Evolutionary conservation across 306 rosid species (phyloP).

Genomic region (Vigna unguiculata): DNA sequence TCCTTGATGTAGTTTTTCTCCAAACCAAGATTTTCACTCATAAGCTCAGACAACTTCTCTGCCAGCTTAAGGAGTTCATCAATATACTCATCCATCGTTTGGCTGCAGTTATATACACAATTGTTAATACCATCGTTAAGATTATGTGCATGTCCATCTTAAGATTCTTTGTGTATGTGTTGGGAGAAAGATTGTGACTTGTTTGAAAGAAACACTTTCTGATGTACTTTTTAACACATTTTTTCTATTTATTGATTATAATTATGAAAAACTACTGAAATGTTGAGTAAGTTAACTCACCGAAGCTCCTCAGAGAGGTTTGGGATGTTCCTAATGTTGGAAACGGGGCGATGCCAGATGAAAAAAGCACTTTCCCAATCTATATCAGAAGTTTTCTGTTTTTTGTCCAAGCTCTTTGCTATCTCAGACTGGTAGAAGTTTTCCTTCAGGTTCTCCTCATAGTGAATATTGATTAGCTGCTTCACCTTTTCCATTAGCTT

Average conservation of each 20-base stretch:
- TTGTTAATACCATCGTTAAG: background rate
- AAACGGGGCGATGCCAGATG: constrained; percentile 79
- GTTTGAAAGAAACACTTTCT: no score
- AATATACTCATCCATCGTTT: constrained; percentile 73
- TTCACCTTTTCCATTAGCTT: constrained; percentile 81
- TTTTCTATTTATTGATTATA: background rate
- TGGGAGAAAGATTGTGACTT: background rate
- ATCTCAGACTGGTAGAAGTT: constrained; percentile 69
- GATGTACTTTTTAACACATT: no score
- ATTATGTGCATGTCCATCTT: background rate
- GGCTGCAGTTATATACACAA: constrained; percentile 52
- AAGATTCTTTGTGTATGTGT: background rate
- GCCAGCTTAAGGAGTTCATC: constrained; percentile 63
- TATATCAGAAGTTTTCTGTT: constrained; percentile 44
- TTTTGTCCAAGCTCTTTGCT: constrained; percentile 59
- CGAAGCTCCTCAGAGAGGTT: constrained; percentile 64
- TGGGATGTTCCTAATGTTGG: constrained; percentile 62
- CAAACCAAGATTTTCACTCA: constrained; percentile 83
- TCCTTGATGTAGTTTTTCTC: constrained; percentile 59
- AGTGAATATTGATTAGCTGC: constrained; percentile 60
- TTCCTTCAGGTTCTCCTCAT: constrained; percentile 73
- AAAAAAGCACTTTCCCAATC: constrained; percentile 92
- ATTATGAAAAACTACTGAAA: no score
- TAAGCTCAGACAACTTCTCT: constrained; percentile 71
- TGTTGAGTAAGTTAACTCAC: constrained; percentile 48